These are phyloP conservation scores for Hanseniaspora nectarophila DNA, from an alignment of 805 yeast genomes.

Conservation along the genomic window DNA sequence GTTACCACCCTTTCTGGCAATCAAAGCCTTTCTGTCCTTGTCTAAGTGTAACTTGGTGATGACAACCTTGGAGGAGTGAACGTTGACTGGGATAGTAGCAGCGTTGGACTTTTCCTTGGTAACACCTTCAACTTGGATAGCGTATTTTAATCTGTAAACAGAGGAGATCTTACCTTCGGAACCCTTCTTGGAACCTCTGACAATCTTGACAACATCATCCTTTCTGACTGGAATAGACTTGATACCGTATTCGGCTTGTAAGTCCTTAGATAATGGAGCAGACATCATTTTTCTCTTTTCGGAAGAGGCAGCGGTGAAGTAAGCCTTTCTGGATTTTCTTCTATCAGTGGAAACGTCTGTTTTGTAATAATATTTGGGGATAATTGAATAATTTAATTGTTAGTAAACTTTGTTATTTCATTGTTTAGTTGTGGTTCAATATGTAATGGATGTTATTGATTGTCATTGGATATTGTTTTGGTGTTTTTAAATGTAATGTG, in stretches of 20 bases:
- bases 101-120: slow-evolving; percentile 97
- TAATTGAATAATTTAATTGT: background rate
- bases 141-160: slow-evolving; percentile 96
- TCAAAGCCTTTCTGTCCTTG: slow-evolving; percentile 97
- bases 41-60: slow-evolving; percentile 96
- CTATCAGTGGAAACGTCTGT: slow-evolving; percentile 97
- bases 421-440: too few relatives aligned
- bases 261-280: slow-evolving; percentile 98
- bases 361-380: background rate
- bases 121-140: slow-evolving; percentile 93
- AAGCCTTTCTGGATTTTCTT: slow-evolving; percentile 99
- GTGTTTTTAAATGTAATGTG: too few relatives aligned
- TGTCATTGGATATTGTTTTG: too few relatives aligned
- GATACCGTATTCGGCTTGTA: slow-evolving; percentile 93
- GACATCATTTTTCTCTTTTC: slow-evolving; percentile 89
- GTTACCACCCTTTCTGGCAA: slow-evolving; percentile 96
- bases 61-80: slow-evolving; percentile 98
- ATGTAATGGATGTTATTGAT: too few relatives aligned
- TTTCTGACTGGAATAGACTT: slow-evolving; percentile 94
- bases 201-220: slow-evolving; percentile 89
- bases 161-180: slow-evolving; percentile 96
- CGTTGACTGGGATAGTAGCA: slow-evolving; percentile 91
- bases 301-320: slow-evolving; percentile 95
- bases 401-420: slow-evolving; percentile 2
- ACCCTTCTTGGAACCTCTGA: slow-evolving; percentile 99